Evolutionary conservation across 1,284 basidiomycete genomes (phyloP).

Genomic region (Cutaneotrichosporon sp.): DNA sequence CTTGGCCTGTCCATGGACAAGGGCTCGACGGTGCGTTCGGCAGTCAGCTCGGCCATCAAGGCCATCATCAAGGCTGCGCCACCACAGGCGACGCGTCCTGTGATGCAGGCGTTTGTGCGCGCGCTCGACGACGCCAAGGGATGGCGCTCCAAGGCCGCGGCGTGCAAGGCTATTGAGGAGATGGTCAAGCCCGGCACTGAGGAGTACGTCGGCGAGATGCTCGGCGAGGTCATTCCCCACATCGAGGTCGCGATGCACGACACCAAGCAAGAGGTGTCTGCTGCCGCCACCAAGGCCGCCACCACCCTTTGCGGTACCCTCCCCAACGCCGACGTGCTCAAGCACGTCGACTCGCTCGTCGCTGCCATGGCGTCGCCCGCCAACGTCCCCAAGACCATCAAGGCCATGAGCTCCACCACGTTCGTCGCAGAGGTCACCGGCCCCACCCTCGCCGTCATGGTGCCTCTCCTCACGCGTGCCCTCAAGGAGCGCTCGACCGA

Average conservation of each 20-base stretch:
- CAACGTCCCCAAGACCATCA: constrained; percentile 85
- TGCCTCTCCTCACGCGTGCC: constrained; percentile 85
- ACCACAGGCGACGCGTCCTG: constrained; percentile 69
- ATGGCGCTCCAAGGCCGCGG: constrained; percentile 95
- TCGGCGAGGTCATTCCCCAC: constrained; percentile 77
- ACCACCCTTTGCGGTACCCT: constrained; percentile 85
- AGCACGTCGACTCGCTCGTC: constrained; percentile 85
- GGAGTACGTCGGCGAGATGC: constrained; percentile 77
- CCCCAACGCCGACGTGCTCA: constrained; percentile 87
- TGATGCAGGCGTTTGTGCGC: constrained; percentile 66
- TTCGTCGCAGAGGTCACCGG: constrained; percentile 97
- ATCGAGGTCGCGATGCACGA: constrained; percentile 93
- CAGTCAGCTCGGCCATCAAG: constrained; percentile 77
- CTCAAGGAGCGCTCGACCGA: constrained; percentile 96
- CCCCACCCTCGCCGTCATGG: constrained; percentile 91
- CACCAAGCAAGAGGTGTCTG: constrained; percentile 90
- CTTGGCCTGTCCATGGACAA: constrained; percentile 91
- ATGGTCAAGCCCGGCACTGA: constrained; percentile 65
- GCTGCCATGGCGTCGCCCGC: constrained; percentile 89
- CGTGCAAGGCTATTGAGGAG: constrained; percentile 73
- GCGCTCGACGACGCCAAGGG: constrained; percentile 73
- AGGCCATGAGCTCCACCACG: constrained; percentile 82
- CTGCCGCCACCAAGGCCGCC: constrained; percentile 86
- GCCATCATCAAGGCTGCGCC: constrained; percentile 78
- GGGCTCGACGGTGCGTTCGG: constrained; percentile 81